These are phyloP conservation scores for Mitragyna speciosa DNA, from an alignment of 257 asterid species.

Conservation along the genomic window DNA sequence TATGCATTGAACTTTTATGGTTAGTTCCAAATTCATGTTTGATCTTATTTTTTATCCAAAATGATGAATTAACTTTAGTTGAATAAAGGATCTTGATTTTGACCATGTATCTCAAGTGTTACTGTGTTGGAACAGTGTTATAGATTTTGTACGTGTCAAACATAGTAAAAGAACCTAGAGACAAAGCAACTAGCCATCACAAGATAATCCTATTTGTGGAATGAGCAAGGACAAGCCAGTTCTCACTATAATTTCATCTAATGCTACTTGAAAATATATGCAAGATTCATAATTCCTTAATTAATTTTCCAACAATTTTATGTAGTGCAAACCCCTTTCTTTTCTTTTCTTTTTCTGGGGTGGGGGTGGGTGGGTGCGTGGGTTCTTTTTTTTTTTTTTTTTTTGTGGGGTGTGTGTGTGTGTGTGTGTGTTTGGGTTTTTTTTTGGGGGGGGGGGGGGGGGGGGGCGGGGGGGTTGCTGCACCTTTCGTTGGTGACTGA, in stretches of 20 bases:
- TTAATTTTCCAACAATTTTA: background rate
- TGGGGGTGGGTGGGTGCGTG: no score
- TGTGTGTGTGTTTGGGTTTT: no score
- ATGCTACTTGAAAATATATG: background rate
- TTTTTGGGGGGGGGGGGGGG: background rate
- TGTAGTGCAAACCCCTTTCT: background rate
- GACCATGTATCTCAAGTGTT: background rate
- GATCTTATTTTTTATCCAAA: background rate
- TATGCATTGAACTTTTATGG: background rate
- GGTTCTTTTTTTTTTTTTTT: no score
- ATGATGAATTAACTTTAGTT: background rate
- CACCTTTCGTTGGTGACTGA: background rate
- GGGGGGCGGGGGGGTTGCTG: no score
- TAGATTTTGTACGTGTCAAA: background rate
- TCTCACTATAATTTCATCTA: background rate
- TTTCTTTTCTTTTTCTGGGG: background rate
- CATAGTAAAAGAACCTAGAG: background rate
- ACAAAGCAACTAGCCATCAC: background rate
- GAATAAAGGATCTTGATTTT: constrained; percentile 7
- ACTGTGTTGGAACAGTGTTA: background rate
- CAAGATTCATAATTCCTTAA: background rate
- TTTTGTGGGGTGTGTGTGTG: no score
- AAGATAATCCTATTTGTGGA: background rate
- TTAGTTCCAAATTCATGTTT: background rate
- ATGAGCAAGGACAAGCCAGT: background rate